phyloP scores from a whole-genome alignment of 2,329 filamentous ascomycete genomes.

The Penicillium sp. region DNA sequence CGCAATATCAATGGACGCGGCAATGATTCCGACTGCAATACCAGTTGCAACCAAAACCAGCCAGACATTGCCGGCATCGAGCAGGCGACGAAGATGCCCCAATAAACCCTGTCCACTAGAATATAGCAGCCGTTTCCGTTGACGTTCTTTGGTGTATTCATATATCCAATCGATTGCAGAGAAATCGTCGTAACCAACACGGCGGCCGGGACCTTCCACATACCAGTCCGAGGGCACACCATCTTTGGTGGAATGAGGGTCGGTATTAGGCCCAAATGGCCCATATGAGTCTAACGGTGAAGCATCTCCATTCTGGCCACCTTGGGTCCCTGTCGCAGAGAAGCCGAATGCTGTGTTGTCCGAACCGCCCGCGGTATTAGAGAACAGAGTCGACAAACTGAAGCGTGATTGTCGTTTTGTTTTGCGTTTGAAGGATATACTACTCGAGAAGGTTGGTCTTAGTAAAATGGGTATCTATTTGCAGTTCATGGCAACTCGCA shows the following conservation, averaged over 20 bases:
- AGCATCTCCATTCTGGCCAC: slow-evolving; percentile 32
- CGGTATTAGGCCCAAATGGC: slow-evolving; percentile 28
- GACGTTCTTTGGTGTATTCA: slow-evolving; percentile 94
- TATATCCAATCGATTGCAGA: slow-evolving; percentile 99
- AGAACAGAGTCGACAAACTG: slow-evolving; percentile 45
- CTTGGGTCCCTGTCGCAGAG: slow-evolving; percentile 27
- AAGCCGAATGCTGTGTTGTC: slow-evolving; percentile 27
- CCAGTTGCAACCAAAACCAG: slow-evolving; percentile 84
- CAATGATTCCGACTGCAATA: slow-evolving; percentile 78
- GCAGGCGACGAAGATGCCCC: slow-evolving; percentile 71
- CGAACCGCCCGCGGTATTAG: slow-evolving; percentile 32
- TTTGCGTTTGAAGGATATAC: slow-evolving; percentile 50
- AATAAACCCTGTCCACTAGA: slow-evolving; percentile 71
- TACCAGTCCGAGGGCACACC: slow-evolving; percentile 73
- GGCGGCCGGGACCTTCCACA: slow-evolving; percentile 81
- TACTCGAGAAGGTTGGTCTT: slow-evolving; percentile 16
- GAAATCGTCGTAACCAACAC: slow-evolving; percentile 93
- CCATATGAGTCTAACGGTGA: slow-evolving; percentile 28
- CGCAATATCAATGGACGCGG: slow-evolving; percentile 85
- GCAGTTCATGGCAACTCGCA: background rate
- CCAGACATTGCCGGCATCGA: slow-evolving; percentile 92
- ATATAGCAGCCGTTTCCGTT: slow-evolving; percentile 77
- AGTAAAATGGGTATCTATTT: slow-evolving; percentile 3
- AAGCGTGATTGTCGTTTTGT: slow-evolving; percentile 45
- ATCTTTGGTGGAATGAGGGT: slow-evolving; percentile 42